phyloP scores from a whole-genome alignment of 2,329 filamentous ascomycete species.

The Nigrospora sphaerica region DNA sequence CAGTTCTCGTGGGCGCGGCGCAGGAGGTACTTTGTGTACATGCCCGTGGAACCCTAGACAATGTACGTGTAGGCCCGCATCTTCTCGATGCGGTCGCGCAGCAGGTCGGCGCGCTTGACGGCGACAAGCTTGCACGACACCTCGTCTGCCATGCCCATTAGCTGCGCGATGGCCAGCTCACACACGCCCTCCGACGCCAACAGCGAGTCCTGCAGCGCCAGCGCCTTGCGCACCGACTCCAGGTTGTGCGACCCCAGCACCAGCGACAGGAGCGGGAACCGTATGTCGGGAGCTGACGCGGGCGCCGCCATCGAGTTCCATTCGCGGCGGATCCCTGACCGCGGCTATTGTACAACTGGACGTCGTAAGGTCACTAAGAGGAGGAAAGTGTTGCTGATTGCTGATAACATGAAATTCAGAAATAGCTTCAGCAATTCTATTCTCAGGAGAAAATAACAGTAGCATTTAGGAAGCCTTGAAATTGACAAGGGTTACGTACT shows the following conservation, averaged over 20 bases:
- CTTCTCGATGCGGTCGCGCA: constrained; percentile 3
- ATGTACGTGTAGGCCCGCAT: constrained; percentile 57
- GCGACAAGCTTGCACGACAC: constrained; percentile 60
- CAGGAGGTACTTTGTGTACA: constrained; percentile 82
- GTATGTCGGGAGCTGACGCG: constrained; percentile 6
- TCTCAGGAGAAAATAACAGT: too few relatives aligned
- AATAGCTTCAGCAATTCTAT: too few relatives aligned
- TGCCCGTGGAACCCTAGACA: constrained; percentile 63
- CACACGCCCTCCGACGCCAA: constrained; percentile 29
- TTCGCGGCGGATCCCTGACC: constrained; percentile 54
- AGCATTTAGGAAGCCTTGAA: too few relatives aligned
- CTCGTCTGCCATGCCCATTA: constrained; percentile 95
- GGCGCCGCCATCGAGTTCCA: constrained; percentile 47
- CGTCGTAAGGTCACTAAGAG: too few relatives aligned
- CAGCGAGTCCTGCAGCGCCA: constrained; percentile 38
- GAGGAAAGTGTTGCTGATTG: too few relatives aligned
- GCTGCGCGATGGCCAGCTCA: constrained; percentile 62
- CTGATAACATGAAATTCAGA: too few relatives aligned
- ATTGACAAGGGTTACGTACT: too few relatives aligned
- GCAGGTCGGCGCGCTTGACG: constrained; percentile 8
- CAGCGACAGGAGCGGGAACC: constrained; percentile 53
- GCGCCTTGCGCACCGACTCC: constrained; percentile 56
- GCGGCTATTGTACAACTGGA: too few relatives aligned
- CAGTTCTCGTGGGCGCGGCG: constrained; percentile 68
- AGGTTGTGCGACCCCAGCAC: constrained; percentile 82